phyloP scores from a whole-genome alignment of 768 basidiomycete species.

The Suillus paluster region DNA sequence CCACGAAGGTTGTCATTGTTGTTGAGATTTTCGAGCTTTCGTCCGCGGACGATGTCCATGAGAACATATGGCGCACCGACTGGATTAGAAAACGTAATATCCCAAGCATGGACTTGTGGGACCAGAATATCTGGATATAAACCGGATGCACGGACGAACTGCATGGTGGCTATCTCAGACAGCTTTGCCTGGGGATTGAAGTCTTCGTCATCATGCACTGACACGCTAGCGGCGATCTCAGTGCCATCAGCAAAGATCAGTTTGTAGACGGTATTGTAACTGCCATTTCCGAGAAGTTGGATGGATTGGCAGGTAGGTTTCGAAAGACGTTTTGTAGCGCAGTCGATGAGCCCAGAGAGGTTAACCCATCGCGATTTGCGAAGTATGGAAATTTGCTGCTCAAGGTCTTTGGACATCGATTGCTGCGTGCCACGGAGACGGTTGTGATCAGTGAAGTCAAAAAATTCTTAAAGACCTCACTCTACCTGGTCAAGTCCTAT shows the following conservation, averaged over 20 bases:
- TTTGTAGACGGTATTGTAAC: constrained; percentile 3
- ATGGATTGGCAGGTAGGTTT: background rate
- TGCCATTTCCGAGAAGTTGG: background rate
- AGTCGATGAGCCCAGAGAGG: no score
- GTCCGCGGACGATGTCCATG: background rate
- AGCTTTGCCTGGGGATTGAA: background rate
- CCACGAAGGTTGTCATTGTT: background rate
- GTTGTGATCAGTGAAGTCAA: background rate
- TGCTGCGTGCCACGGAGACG: background rate
- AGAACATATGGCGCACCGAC: constrained; percentile 2
- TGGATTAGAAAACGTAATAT: background rate
- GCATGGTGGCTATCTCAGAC: background rate
- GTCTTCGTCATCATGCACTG: background rate
- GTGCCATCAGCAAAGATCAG: background rate
- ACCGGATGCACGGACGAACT: background rate
- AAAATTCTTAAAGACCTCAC: background rate
- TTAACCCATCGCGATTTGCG: no score
- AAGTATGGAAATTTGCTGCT: no score
- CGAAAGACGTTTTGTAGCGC: background rate
- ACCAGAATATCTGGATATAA: background rate
- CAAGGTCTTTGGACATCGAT: no score
- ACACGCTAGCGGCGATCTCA: background rate
- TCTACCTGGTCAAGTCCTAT: background rate
- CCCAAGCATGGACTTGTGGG: background rate
- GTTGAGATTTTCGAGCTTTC: background rate